phyloP scores from a whole-genome alignment of 2,329 filamentous ascomycete genomes.

The Neocucurbitaria cava region DNA sequence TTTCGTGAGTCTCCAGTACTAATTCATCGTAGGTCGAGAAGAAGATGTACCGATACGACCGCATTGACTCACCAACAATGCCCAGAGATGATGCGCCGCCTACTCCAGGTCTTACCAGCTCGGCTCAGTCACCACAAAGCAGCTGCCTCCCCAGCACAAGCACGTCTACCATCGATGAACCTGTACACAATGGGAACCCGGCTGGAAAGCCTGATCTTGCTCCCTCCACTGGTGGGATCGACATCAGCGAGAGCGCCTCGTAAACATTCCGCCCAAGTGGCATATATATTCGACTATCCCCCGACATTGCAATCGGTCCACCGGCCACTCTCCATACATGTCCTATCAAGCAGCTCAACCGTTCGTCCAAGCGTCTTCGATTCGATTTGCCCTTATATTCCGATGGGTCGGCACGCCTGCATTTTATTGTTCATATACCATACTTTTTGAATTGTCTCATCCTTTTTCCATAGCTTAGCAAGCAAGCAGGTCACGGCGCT shows the following conservation, averaged over 20 bases:
- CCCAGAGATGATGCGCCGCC: constrained; percentile 51
- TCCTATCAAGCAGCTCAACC: background rate
- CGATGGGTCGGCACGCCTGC: constrained; percentile 12
- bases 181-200: constrained; percentile 37
- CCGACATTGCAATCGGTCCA: constrained; percentile 7
- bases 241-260: constrained; percentile 20
- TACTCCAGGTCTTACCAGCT: constrained; percentile 71
- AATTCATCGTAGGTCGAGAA: constrained; percentile 51
- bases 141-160: constrained; percentile 70
- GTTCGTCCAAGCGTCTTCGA: constrained; percentile 2
- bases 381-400: constrained; percentile 11
- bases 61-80: constrained; percentile 37
- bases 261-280: constrained; percentile 9
- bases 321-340: background rate
- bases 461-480: background rate
- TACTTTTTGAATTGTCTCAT: constrained; percentile 7
- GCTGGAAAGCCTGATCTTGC: constrained; percentile 19
- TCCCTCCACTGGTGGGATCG: constrained; percentile 19
- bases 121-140: constrained; percentile 73
- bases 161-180: constrained; percentile 60
- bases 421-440: constrained; percentile 38
- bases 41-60: constrained; percentile 55
- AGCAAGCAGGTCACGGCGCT: background rate
- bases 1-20: background rate
- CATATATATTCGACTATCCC: constrained; percentile 1